Evolutionary conservation across 805 yeast species (phyloP).

Genomic region (Saccharomycopsis fodiens): DNA sequence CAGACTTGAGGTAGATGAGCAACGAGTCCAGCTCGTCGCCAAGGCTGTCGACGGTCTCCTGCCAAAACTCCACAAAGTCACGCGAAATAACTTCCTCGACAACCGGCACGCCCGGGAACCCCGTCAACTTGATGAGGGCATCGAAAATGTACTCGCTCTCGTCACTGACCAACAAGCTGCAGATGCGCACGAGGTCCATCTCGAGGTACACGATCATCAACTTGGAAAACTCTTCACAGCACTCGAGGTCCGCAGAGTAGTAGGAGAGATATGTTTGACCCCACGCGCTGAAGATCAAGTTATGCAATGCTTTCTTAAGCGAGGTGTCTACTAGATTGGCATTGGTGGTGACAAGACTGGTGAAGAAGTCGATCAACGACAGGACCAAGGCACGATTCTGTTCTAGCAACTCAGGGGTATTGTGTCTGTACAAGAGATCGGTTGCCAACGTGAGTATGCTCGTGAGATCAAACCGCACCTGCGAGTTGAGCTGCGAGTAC

Average conservation of each 20-base stretch:
- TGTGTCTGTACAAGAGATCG: not conserved
- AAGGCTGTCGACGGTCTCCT: slow-evolving; percentile 51
- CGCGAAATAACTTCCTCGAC: slow-evolving; percentile 50
- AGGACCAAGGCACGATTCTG: slow-evolving; percentile 7
- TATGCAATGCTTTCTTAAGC: slow-evolving; percentile 27
- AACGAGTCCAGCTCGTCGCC: slow-evolving; percentile 40
- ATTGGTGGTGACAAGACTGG: slow-evolving; percentile 16
- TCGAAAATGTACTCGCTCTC: slow-evolving; percentile 36
- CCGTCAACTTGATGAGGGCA: slow-evolving; percentile 45
- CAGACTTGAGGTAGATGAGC: slow-evolving; percentile 28
- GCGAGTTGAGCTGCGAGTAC: slow-evolving; percentile 5
- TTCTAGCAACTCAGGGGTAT: not conserved
- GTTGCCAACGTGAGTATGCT: not conserved
- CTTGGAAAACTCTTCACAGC: slow-evolving; percentile 35
- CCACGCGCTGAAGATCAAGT: slow-evolving; percentile 39
- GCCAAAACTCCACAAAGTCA: slow-evolving; percentile 62
- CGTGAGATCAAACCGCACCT: slow-evolving; percentile 4
- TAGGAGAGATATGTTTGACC: slow-evolving; percentile 33
- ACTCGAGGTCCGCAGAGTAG: slow-evolving; percentile 25
- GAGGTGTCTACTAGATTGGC: slow-evolving; percentile 22
- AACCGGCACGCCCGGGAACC: slow-evolving; percentile 49
- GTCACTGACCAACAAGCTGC: slow-evolving; percentile 32
- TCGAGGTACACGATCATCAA: slow-evolving; percentile 41
- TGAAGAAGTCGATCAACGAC: slow-evolving; percentile 18
- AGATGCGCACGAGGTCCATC: slow-evolving; percentile 32